Percentiles rank a stretch among this genome's conserved stretches.
Conservation (phyloP, 331 rosid genomes). For the Rhamnella rubrinervis region DNA sequence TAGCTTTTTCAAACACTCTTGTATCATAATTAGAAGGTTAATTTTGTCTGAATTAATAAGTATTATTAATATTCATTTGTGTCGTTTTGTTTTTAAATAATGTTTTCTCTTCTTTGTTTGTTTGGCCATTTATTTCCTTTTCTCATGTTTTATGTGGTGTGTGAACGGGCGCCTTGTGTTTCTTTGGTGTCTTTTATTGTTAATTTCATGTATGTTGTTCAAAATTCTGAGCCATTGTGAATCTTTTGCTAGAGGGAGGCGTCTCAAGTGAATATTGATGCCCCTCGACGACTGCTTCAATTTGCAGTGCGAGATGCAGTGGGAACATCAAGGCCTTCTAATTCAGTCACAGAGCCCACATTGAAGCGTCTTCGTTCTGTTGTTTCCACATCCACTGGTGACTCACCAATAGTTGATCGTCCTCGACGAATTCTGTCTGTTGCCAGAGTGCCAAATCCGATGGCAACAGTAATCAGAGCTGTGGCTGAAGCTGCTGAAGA, state of each 20-base stretch:
- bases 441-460: slow-evolving; percentile 64
- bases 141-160: neutral
- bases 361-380: slow-evolving; percentile 93
- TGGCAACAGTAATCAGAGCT: slow-evolving; percentile 86
- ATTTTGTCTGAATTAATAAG: no score
- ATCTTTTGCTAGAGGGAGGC: slow-evolving; percentile 58
- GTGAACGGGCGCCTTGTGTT: neutral
- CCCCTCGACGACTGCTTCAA: slow-evolving; percentile 87
- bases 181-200: neutral
- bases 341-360: slow-evolving; percentile 49
- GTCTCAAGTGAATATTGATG: slow-evolving; percentile 56
- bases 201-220: neutral
- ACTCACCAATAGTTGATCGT: slow-evolving; percentile 47
- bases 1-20: no score
- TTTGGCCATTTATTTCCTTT: no score
- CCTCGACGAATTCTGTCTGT: slow-evolving; percentile 52
- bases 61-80: no score
- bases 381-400: slow-evolving; percentile 60
- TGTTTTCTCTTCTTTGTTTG: no score
- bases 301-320: slow-evolving; percentile 95
- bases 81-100: no score
- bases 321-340: slow-evolving; percentile 59
- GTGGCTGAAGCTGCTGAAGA: slow-evolving; percentile 97
- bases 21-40: no score
- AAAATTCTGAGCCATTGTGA: slow-evolving; percentile 27